These are phyloP conservation scores for Candida xyloterini DNA, from an alignment of 805 yeast genomes.

Conservation along the genomic window DNA sequence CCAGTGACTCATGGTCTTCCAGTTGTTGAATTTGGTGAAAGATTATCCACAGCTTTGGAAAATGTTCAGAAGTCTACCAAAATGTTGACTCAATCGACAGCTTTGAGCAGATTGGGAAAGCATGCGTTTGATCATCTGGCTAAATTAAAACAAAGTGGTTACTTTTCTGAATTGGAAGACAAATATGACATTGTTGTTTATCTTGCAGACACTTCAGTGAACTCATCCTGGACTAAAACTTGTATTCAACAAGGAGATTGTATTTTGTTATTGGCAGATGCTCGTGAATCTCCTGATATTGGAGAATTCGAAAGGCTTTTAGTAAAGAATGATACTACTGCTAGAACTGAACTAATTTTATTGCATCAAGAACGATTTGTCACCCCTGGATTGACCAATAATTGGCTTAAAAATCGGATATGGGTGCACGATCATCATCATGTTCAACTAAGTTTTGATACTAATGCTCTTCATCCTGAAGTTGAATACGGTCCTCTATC, in stretches of 20 bases:
- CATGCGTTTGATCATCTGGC: conserved; percentile 92
- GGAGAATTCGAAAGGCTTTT: conserved; percentile 85
- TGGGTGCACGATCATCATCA: conserved; percentile 97
- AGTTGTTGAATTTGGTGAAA: conserved; percentile 77
- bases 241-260: conserved; percentile 96
- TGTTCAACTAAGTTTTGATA: conserved; percentile 55
- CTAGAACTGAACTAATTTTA: conserved; percentile 81
- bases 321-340: conserved; percentile 73
- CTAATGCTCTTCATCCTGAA: conserved; percentile 12
- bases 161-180: conserved; percentile 88
- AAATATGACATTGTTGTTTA: conserved; percentile 83
- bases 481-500: conserved; percentile 16
- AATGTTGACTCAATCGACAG: conserved; percentile 78
- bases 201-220: conserved; percentile 79
- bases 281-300: conserved; percentile 62
- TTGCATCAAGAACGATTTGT: conserved; percentile 82
- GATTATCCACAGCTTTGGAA: conserved; percentile 66
- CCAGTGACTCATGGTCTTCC: conserved; percentile 85
- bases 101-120: conserved; percentile 76
- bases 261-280: conserved; percentile 84
- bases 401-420: conserved; percentile 78
- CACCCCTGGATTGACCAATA: conserved; percentile 77
- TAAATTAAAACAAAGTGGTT: conserved; percentile 80
- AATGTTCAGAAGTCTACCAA: conserved; percentile 71
- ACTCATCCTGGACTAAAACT: conserved; percentile 86